phyloP scores from a whole-genome alignment of 805 yeast species.

The Cyberlindnera saturnus region DNA sequence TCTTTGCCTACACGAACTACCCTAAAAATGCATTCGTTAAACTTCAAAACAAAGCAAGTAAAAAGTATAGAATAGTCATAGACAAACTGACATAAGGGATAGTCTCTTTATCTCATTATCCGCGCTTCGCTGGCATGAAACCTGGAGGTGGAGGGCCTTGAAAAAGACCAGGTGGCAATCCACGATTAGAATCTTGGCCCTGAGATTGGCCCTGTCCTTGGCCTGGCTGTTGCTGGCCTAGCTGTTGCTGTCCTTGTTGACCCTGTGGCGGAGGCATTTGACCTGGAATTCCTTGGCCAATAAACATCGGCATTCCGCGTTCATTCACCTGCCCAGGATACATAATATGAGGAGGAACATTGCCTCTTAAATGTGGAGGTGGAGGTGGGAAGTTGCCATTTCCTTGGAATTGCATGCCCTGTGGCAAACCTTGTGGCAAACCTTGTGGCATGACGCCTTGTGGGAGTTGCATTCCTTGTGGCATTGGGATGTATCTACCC shows the following conservation, averaged over 20 bases:
- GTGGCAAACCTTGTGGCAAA: slow-evolving; percentile 3
- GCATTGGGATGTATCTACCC: slow-evolving; percentile 18
- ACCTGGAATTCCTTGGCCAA: slow-evolving; percentile 16
- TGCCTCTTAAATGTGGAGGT: slow-evolving; percentile 9
- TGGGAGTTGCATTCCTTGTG: not conserved
- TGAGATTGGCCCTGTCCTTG: slow-evolving; percentile 3
- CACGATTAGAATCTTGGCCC: not conserved
- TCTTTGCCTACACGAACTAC: no score
- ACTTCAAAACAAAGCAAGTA: no score
- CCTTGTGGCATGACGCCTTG: not conserved
- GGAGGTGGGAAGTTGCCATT: slow-evolving; percentile 9
- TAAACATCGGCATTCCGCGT: slow-evolving; percentile 6
- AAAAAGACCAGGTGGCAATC: not conserved
- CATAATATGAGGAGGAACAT: slow-evolving; percentile 13
- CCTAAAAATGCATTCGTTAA: no score
- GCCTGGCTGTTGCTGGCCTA: slow-evolving; percentile 9
- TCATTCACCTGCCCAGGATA: slow-evolving; percentile 7
- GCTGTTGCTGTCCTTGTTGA: slow-evolving; percentile 8
- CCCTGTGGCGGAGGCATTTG: slow-evolving; percentile 18
- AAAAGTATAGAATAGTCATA: no score
- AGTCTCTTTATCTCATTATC: not conserved
- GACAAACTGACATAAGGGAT: not conserved
- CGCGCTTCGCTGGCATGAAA: not conserved
- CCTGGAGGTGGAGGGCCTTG: not conserved
- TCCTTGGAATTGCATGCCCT: not conserved